Evolutionary conservation across 2,329 filamentous ascomycete genomes (phyloP).

Genomic region (Venturia asperata): DNA sequence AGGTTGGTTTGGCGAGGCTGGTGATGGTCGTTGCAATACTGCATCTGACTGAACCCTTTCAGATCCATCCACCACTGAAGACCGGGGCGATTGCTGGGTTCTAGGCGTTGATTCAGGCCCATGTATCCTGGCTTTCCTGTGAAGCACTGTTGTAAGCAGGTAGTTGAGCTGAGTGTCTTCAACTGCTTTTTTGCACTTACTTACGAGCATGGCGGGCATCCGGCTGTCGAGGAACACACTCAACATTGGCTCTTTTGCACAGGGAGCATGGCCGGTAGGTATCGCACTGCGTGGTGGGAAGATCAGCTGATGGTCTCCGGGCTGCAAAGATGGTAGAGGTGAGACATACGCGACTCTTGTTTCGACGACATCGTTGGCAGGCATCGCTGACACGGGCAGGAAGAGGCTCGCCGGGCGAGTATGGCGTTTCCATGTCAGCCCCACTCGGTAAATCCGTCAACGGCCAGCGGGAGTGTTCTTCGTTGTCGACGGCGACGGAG

Average conservation of each 20-base stretch:
- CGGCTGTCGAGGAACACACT: conserved; percentile 22
- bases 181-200: conserved; percentile 20
- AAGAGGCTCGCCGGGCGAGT: conserved; percentile 18
- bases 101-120: not conserved
- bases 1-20: not conserved
- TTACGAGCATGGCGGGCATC: conserved; percentile 20
- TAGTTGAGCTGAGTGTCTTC: not conserved
- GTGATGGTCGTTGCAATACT: not conserved
- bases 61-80: not conserved
- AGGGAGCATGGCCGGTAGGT: conserved; percentile 31
- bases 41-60: not conserved
- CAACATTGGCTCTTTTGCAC: conserved; percentile 28
- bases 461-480: no score
- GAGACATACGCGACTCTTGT: conserved; percentile 28
- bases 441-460: no score
- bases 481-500: not conserved
- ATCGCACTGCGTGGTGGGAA: conserved; percentile 27
- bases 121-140: not conserved
- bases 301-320: not conserved
- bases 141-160: not conserved
- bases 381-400: conserved; percentile 26
- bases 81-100: not conserved
- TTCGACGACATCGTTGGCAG: conserved; percentile 28
- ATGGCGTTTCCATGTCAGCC: not conserved
- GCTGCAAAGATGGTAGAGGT: no score